Conservation (phyloP, 2,329 filamentous ascomycete genomes). For the Fusarium drepaniforme region DNA sequence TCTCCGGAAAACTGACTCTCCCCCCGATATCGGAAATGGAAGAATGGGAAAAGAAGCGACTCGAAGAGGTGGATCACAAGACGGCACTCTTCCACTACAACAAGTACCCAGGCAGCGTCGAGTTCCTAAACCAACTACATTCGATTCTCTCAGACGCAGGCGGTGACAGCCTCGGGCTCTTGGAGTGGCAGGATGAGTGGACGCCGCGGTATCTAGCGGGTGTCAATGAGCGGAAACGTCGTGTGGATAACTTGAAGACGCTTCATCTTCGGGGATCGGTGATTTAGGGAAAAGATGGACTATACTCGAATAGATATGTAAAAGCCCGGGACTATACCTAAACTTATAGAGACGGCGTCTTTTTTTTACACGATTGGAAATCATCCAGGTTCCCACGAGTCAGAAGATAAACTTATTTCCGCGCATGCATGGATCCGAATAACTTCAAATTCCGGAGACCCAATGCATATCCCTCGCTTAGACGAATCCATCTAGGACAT, state of each 20-base stretch:
- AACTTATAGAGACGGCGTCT: neutral
- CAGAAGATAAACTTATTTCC: neutral
- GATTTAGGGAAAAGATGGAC: neutral
- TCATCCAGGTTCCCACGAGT: neutral
- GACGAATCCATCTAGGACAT: neutral
- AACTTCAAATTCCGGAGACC: neutral
- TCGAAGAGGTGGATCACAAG: neutral
- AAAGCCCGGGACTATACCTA: neutral
- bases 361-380: neutral
- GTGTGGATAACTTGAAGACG: slow-evolving; percentile 4
- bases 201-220: slow-evolving; percentile 5
- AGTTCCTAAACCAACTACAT: slow-evolving; percentile 2
- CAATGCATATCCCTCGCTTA: neutral
- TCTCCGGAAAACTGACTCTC: neutral
- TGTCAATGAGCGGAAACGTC: neutral
- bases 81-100: slow-evolving; percentile 6
- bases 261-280: neutral
- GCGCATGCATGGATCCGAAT: neutral
- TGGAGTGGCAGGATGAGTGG: slow-evolving; percentile 6
- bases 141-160: neutral
- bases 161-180: neutral
- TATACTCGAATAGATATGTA: neutral
- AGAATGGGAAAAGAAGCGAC: neutral
- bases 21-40: neutral
- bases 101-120: slow-evolving; percentile 7